Evolutionary conservation across 1,139 yeast genomes (phyloP).

Genomic region (Hansenula lynferdii): DNA sequence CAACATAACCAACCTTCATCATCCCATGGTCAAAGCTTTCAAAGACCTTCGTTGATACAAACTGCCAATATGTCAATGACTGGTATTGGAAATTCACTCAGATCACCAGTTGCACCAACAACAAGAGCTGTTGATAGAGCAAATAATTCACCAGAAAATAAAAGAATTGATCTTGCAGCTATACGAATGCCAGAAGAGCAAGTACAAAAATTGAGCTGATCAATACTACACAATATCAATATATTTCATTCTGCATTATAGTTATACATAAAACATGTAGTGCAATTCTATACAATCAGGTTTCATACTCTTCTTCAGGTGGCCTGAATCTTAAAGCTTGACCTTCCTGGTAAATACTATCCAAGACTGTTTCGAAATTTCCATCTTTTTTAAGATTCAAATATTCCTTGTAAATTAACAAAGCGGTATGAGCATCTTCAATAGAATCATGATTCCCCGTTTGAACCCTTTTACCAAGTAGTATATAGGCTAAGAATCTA

Average conservation of each 20-base stretch:
- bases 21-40: no score
- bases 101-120: conserved; percentile 18
- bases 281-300: not conserved
- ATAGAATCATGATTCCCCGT: conserved; percentile 94
- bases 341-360: conserved; percentile 75
- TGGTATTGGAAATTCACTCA: conserved; percentile 4
- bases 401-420: conserved; percentile 70
- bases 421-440: conserved; percentile 91
- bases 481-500: conserved; percentile 79
- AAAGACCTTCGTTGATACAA: conserved; percentile 6
- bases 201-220: conserved; percentile 9
- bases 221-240: no score
- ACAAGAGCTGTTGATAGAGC: conserved; percentile 20
- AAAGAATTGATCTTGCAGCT: conserved; percentile 21
- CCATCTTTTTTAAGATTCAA: conserved; percentile 54
- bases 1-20: not conserved
- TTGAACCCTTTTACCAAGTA: conserved; percentile 75
- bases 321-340: conserved; percentile 53
- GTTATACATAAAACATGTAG: not conserved
- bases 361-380: conserved; percentile 54
- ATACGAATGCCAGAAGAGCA: conserved; percentile 17
- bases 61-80: conserved; percentile 5
- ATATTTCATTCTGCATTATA: no score
- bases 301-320: conserved; percentile 31
- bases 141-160: conserved; percentile 16